phyloP scores from a whole-genome alignment of 2,329 filamentous ascomycete genomes.

The Sclerotinia borealis region DNA sequence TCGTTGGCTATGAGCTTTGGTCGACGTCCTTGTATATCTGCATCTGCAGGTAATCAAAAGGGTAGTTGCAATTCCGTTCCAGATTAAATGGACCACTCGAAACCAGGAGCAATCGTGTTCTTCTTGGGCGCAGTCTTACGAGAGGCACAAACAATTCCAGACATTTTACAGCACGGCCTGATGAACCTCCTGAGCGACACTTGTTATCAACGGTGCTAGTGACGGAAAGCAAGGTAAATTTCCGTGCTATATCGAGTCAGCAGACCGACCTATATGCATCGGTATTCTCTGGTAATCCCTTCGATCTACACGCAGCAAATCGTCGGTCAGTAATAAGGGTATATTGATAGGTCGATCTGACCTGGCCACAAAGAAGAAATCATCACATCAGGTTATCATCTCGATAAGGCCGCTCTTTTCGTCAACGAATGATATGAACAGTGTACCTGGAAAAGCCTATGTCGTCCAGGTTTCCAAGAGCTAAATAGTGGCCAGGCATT shows the following conservation, averaged over 20 bases:
- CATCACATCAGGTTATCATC: not conserved
- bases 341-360: constrained; percentile 1
- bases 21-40: not conserved
- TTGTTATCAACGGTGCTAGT: not conserved
- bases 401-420: not conserved
- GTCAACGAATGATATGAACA: not conserved
- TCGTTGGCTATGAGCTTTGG: not conserved
- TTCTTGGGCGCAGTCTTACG: not conserved
- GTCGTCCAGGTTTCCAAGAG: not conserved
- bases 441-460: not conserved
- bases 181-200: not conserved
- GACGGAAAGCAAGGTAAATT: constrained; percentile 1
- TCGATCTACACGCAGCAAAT: not conserved
- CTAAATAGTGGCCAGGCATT: not conserved
- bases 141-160: not conserved
- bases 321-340: not conserved
- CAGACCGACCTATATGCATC: not conserved
- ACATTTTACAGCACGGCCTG: not conserved
- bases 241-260: constrained; percentile 5
- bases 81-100: not conserved
- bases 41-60: constrained; percentile 4
- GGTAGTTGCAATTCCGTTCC: not conserved
- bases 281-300: not conserved
- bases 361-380: not conserved
- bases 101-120: not conserved